Percentiles rank a stretch among this genome's conserved stretches.
Evolutionary conservation across 306 rosid species (phyloP).

Genomic region (Luffa aegyptiaca): DNA sequence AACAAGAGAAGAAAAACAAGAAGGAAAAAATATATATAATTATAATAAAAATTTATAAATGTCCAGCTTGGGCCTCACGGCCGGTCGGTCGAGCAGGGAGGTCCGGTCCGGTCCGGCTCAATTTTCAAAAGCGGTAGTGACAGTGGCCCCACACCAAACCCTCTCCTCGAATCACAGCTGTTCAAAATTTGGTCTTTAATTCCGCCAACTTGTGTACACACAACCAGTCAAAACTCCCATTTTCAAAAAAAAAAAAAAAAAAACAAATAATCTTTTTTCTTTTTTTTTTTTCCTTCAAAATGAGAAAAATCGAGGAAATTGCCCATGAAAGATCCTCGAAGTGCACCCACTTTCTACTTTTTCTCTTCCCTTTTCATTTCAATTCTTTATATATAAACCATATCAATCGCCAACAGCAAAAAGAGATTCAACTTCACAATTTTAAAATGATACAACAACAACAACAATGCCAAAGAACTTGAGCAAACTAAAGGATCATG

Average conservation of each 20-base stretch:
- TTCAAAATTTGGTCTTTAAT: slow-evolving; percentile 16
- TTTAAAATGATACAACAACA: neutral
- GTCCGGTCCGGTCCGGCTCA: neutral
- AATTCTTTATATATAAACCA: slow-evolving; percentile 6
- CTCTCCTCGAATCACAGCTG: slow-evolving; percentile 22
- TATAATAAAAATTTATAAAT: neutral
- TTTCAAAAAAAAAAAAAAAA: slow-evolving; percentile 24
- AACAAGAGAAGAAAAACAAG: neutral
- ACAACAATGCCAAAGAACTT: neutral
- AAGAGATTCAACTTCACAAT: neutral
- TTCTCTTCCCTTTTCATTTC: neutral
- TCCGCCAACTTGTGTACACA: slow-evolving; percentile 17
- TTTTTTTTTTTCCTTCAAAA: too few relatives aligned
- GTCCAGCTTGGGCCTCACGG: slow-evolving; percentile 27
- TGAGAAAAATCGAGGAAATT: slow-evolving; percentile 35
- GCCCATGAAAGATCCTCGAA: slow-evolving; percentile 32
- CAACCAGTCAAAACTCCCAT: slow-evolving; percentile 42
- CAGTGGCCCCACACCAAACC: neutral
- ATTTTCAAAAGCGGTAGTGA: neutral
- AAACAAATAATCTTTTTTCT: too few relatives aligned
- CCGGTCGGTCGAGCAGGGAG: neutral
- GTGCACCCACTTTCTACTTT: neutral
- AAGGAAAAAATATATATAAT: neutral
- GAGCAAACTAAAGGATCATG: neutral
- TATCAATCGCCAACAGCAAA: neutral